Evolutionary conservation across 2,329 filamentous ascomycete genomes (phyloP).

Genomic region (Aciculosporium take): DNA sequence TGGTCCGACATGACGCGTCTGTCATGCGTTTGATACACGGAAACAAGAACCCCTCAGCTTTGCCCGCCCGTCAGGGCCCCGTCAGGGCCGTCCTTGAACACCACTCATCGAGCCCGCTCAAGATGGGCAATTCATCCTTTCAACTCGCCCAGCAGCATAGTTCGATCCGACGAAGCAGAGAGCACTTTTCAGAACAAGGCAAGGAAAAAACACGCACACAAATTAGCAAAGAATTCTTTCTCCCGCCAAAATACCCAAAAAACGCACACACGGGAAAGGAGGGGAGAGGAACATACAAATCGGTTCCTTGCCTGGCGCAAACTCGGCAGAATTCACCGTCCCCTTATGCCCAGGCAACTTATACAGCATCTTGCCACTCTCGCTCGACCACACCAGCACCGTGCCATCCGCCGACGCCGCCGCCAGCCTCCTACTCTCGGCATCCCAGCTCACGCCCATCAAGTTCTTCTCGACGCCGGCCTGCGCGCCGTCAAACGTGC

Average conservation of each 20-base stretch:
- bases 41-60: background rate
- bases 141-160: constrained; percentile 69
- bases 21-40: background rate
- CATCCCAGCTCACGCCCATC: constrained; percentile 79
- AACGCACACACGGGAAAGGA: background rate
- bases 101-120: background rate
- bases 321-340: constrained; percentile 86
- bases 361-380: constrained; percentile 80
- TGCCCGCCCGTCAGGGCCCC: background rate
- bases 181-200: constrained; percentile 45
- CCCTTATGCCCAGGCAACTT: constrained; percentile 94
- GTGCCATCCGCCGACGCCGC: constrained; percentile 83
- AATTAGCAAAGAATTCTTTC: no score
- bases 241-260: background rate
- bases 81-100: background rate
- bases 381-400: constrained; percentile 79
- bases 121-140: constrained; percentile 23
- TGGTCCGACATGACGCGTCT: no score
- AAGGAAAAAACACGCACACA: background rate
- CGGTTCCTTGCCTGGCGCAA: constrained; percentile 71
- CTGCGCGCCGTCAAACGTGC: constrained; percentile 84
- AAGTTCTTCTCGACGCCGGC: constrained; percentile 84
- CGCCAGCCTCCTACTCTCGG: constrained; percentile 71
- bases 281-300: constrained; percentile 52
- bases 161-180: constrained; percentile 80